phyloP scores from a whole-genome alignment of 75 land plant species.

The Picea glauca region DNA sequence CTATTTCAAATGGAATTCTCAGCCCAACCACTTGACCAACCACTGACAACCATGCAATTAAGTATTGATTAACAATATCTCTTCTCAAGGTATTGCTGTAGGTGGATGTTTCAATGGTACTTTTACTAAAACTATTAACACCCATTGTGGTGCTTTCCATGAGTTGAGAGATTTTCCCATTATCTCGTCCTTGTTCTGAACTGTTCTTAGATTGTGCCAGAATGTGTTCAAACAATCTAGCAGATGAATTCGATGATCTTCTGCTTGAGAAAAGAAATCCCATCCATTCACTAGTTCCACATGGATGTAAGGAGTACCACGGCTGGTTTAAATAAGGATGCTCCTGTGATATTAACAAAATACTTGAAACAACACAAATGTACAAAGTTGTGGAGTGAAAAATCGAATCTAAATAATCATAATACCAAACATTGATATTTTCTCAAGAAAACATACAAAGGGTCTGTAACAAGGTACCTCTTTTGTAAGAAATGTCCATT shows the following conservation, averaged over 20 bases:
- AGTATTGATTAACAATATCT: constrained; percentile 23
- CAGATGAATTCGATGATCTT: not conserved
- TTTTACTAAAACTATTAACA: not conserved
- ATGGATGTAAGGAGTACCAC: constrained; percentile 85
- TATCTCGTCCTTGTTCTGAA: not conserved
- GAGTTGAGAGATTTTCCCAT: not conserved
- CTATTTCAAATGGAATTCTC: constrained; percentile 45
- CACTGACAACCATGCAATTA: constrained; percentile 74
- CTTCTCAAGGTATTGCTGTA: not conserved
- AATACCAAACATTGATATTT: not conserved
- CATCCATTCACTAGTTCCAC: constrained; percentile 88
- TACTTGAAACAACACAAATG: not conserved
- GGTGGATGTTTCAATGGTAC: not conserved
- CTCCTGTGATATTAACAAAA: constrained; percentile 42
- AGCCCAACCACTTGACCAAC: constrained; percentile 73
- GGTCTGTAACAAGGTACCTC: constrained; percentile 33
- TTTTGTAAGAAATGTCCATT: constrained; percentile 75
- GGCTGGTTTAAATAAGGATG: constrained; percentile 83
- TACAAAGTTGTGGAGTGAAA: not conserved
- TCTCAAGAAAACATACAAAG: not conserved
- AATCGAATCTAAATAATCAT: constrained; percentile 1
- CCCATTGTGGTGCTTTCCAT: not conserved
- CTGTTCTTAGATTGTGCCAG: not conserved
- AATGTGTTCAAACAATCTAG: not conserved
- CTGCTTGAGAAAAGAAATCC: constrained; percentile 36